Evolutionary conservation across 352 stramenopile species (phyloP).

Genomic region (Phytophthora citrophthora): DNA sequence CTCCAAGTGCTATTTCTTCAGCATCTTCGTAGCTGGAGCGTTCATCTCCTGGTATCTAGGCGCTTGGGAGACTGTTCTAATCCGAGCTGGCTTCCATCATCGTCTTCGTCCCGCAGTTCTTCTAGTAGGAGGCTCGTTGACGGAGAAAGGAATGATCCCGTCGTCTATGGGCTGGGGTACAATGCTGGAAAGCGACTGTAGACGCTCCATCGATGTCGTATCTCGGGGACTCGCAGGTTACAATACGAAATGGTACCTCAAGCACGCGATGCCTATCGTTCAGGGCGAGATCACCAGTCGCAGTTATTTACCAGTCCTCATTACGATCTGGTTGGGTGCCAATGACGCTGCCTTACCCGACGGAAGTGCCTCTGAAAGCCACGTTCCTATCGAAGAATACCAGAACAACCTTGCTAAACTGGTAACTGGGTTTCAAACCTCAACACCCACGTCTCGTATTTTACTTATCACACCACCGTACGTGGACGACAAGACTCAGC

Average conservation of each 20-base stretch:
- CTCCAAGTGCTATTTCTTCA: slow-evolving; percentile 20
- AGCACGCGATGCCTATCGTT: slow-evolving; percentile 37
- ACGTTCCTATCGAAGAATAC: slow-evolving; percentile 55
- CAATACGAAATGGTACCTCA: slow-evolving; percentile 53
- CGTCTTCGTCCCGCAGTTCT: slow-evolving; percentile 36
- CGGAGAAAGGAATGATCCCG: slow-evolving; percentile 43
- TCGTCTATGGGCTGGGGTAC: slow-evolving; percentile 46
- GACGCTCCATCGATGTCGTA: slow-evolving; percentile 50
- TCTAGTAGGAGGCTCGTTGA: slow-evolving; percentile 65
- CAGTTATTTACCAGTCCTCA: slow-evolving; percentile 28
- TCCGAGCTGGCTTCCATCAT: slow-evolving; percentile 1
- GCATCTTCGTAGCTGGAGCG: slow-evolving; percentile 16
- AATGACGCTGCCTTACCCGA: slow-evolving; percentile 59
- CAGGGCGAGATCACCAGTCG: slow-evolving; percentile 35
- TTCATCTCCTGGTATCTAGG: slow-evolving; percentile 30
- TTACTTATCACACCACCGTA: slow-evolving; percentile 36
- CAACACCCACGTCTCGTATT: slow-evolving; percentile 23
- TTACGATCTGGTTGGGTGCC: slow-evolving; percentile 60
- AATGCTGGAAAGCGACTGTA: slow-evolving; percentile 46
- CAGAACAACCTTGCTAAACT: slow-evolving; percentile 43
- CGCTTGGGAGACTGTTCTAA: slow-evolving; percentile 15
- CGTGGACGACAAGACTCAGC: slow-evolving; percentile 42
- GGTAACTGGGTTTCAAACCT: slow-evolving; percentile 23
- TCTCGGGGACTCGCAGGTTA: slow-evolving; percentile 59
- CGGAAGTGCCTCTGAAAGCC: slow-evolving; percentile 34